phyloP scores from a whole-genome alignment of 1,284 basidiomycete genomes.

The Papiliotrema laurentii region DNA sequence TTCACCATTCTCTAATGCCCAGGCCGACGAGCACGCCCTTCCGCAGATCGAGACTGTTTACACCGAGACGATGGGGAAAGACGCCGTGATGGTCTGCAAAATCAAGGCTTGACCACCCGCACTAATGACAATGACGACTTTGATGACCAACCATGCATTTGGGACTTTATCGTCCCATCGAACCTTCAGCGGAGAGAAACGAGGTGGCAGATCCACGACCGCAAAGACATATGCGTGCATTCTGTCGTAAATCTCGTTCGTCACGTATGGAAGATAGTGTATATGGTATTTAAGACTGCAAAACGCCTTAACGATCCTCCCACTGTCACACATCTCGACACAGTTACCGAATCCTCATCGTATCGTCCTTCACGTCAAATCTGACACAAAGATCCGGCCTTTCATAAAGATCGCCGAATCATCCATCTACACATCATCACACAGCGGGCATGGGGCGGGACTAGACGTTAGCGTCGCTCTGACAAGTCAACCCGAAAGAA shows the following conservation, averaged over 20 bases:
- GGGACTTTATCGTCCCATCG: too few relatives aligned
- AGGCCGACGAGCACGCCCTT: slow-evolving; percentile 28
- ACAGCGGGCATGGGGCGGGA: slow-evolving; percentile 3
- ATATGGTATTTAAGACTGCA: too few relatives aligned
- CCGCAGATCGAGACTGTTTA: slow-evolving; percentile 32
- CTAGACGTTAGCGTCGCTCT: neutral
- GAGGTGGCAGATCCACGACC: too few relatives aligned
- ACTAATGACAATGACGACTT: neutral
- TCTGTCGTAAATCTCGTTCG: too few relatives aligned
- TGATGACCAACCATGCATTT: neutral
- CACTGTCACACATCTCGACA: neutral
- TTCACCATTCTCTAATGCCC: neutral
- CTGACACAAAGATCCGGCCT: neutral
- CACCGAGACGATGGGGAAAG: slow-evolving; percentile 45
- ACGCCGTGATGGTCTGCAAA: slow-evolving; percentile 43
- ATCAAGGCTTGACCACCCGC: neutral
- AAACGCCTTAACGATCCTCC: too few relatives aligned
- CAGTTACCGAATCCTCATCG: neutral
- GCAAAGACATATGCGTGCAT: too few relatives aligned
- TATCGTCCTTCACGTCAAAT: neutral
- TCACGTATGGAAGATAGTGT: too few relatives aligned
- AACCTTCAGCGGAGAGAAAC: too few relatives aligned
- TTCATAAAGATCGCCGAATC: neutral
- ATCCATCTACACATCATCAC: neutral
- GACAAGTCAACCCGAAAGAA: neutral